These are phyloP conservation scores for Tolypocladium guangdongense DNA, from an alignment of 2,329 filamentous ascomycete genomes.

Conservation along the genomic window DNA sequence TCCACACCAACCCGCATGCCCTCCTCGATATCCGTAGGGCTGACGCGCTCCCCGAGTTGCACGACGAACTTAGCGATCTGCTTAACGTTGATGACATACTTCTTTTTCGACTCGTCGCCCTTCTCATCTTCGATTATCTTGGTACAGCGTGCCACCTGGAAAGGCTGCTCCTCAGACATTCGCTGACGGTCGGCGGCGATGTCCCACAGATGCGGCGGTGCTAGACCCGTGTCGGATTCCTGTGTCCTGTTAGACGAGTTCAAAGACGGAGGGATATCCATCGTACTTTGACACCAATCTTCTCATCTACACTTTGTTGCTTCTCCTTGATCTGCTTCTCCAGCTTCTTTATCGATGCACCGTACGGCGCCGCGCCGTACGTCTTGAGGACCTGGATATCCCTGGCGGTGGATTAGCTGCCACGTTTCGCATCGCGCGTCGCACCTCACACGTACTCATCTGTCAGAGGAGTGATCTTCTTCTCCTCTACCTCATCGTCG, in stretches of 20 bases:
- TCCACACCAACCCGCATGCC: slow-evolving; percentile 98
- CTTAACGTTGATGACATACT: slow-evolving; percentile 99
- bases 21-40: slow-evolving; percentile 97
- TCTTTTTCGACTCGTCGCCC: slow-evolving; percentile 88
- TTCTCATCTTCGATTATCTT: slow-evolving; percentile 98
- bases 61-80: slow-evolving; percentile 99
- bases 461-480: slow-evolving; percentile 96
- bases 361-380: slow-evolving; percentile 94
- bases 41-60: slow-evolving; percentile 91
- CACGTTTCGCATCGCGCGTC: not conserved
- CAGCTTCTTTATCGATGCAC: slow-evolving; percentile 85
- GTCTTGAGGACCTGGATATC: slow-evolving; percentile 99
- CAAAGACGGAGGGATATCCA: not conserved
- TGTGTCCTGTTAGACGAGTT: slow-evolving; percentile 25
- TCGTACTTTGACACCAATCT: slow-evolving; percentile 75
- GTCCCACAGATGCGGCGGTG: slow-evolving; percentile 97
- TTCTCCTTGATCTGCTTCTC: slow-evolving; percentile 99
- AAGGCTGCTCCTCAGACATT: slow-evolving; percentile 95
- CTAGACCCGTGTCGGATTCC: slow-evolving; percentile 97
- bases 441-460: slow-evolving; percentile 65
- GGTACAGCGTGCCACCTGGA: slow-evolving; percentile 95
- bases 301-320: slow-evolving; percentile 95
- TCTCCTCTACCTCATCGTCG: slow-evolving; percentile 95
- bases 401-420: slow-evolving; percentile 37
- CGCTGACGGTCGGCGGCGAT: slow-evolving; percentile 94